These are phyloP conservation scores for Zalaria sp. DNA, from an alignment of 2,329 filamentous ascomycete genomes.

Conservation along the genomic window DNA sequence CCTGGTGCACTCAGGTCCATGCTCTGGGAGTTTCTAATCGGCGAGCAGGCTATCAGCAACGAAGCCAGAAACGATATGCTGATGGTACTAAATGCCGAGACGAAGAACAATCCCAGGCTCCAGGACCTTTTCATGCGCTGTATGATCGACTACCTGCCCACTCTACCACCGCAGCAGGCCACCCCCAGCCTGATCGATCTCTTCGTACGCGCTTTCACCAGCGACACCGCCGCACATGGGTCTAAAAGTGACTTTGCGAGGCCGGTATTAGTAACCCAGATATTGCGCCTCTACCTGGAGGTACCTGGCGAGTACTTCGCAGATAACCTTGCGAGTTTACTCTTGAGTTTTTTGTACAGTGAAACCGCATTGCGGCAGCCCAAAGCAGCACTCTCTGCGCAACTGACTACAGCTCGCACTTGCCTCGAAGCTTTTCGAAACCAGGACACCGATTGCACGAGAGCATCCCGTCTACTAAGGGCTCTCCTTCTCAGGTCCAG, in stretches of 20 bases:
- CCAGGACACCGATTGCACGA: background rate
- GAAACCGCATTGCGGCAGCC: background rate
- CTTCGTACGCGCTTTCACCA: background rate
- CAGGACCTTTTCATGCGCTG: constrained; percentile 29
- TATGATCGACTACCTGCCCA: constrained; percentile 42
- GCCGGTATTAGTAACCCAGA: background rate
- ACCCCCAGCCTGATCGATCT: constrained; percentile 35
- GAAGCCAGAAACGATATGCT: constrained; percentile 55
- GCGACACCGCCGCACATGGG: background rate
- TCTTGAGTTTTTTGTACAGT: background rate
- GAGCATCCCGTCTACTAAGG: background rate
- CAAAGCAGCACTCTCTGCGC: background rate
- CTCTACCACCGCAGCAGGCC: constrained; percentile 42
- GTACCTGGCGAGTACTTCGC: background rate
- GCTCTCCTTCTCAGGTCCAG: background rate
- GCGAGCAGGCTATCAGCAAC: constrained; percentile 42
- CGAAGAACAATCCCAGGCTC: constrained; percentile 18
- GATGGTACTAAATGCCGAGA: constrained; percentile 44
- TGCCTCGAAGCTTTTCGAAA: background rate
- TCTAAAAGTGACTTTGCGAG: background rate
- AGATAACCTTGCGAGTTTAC: background rate
- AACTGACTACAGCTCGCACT: background rate
- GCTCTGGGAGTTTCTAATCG: constrained; percentile 63
- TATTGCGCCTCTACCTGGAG: background rate
- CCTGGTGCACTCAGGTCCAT: constrained; percentile 35